Evolutionary conservation across 2,329 filamentous ascomycete genomes (phyloP).

Genomic region (Orbilia brochopaga): DNA sequence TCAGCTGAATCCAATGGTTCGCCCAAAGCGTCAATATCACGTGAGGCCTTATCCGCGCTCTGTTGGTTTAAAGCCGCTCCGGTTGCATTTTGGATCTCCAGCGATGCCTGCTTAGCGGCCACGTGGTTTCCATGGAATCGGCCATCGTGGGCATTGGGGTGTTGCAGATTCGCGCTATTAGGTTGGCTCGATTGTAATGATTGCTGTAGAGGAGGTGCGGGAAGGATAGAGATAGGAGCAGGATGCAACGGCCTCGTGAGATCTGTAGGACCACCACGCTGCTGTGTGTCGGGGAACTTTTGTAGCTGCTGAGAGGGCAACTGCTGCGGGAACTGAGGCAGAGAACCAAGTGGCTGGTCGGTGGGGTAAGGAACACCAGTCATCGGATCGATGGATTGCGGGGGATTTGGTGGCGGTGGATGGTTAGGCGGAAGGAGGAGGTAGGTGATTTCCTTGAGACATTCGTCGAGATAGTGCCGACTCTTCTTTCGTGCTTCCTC

Average conservation of each 20-base stretch:
- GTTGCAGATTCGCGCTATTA: conserved; percentile 24
- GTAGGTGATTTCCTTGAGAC: conserved; percentile 72
- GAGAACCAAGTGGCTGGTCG: conserved; percentile 57
- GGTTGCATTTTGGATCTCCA: conserved; percentile 24
- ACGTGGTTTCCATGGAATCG: conserved; percentile 27
- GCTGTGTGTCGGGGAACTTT: conserved; percentile 64
- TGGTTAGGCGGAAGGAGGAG: conserved; percentile 70
- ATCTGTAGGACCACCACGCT: conserved; percentile 53
- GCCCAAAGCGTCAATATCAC: conserved; percentile 67
- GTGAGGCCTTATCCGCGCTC: conserved; percentile 65
- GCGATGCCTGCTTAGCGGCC: conserved; percentile 13
- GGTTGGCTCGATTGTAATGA: conserved; percentile 29
- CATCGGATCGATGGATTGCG: conserved; percentile 57
- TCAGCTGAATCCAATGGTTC: conserved; percentile 62
- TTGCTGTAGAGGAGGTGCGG: conserved; percentile 61
- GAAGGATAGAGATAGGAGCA: conserved; percentile 66
- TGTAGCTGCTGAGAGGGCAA: conserved; percentile 66
- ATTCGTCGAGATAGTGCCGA: conserved; percentile 68
- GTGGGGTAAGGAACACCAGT: conserved; percentile 16
- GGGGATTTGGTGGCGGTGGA: conserved; percentile 63
- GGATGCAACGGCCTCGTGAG: conserved; percentile 59
- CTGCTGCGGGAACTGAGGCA: conserved; percentile 62
- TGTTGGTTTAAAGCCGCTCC: conserved; percentile 60
- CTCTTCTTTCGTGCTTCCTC: conserved; percentile 59
- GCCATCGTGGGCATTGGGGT: conserved; percentile 29